Evolutionary conservation across 176 grass and related monocot species (phyloP).

Genomic region (Oryza glaberrima): DNA sequence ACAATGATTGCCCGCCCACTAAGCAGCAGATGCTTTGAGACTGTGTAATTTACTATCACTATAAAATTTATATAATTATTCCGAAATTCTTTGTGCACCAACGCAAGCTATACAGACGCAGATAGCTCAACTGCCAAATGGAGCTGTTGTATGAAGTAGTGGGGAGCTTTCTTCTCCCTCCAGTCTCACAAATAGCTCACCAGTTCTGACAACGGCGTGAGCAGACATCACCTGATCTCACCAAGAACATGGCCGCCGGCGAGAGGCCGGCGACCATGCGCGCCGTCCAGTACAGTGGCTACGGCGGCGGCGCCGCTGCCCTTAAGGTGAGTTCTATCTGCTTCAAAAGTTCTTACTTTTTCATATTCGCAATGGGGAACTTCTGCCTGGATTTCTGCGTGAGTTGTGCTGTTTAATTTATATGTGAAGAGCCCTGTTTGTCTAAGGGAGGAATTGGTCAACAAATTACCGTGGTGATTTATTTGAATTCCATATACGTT

Average conservation of each 20-base stretch:
- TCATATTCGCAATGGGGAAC: background rate
- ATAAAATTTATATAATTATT: too few relatives aligned
- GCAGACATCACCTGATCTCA: too few relatives aligned
- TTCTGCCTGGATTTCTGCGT: background rate
- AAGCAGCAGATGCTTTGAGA: too few relatives aligned
- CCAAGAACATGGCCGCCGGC: constrained; percentile 8
- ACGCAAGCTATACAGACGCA: background rate
- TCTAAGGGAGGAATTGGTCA: background rate
- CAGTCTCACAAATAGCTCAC: background rate
- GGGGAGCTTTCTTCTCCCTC: background rate
- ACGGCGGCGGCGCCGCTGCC: constrained; percentile 33
- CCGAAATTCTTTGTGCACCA: background rate
- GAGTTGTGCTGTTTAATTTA: background rate
- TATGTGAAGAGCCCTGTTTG: background rate
- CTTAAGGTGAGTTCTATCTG: constrained; percentile 43
- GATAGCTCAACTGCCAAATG: background rate
- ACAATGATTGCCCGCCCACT: too few relatives aligned
- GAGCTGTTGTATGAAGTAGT: background rate
- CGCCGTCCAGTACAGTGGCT: constrained; percentile 54
- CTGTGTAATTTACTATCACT: background rate
- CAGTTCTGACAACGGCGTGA: too few relatives aligned
- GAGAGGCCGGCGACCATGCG: constrained; percentile 39
- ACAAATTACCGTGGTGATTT: too few relatives aligned
- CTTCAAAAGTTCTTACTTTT: background rate
- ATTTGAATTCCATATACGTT: too few relatives aligned